Base-by-base conservation (phyloP, 163 green algal genomes). In the Scenedesmus sp. region DNA sequence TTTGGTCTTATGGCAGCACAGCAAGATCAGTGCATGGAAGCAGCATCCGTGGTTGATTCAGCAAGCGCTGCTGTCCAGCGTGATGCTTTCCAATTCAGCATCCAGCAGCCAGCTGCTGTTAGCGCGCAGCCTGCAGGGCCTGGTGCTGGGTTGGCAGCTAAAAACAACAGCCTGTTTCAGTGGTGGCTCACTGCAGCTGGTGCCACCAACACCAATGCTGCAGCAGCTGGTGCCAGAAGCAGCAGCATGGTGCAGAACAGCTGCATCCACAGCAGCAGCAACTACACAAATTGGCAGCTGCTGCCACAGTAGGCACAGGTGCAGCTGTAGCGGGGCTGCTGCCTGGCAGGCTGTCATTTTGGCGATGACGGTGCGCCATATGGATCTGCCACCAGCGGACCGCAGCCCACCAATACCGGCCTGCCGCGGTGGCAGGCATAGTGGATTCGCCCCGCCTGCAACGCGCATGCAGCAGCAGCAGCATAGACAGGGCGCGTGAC, bases 191-290 rank as follows among this genome's bases (percentile, higher is more conserved):
- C 72, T 92, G 89, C 89, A 89, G 76, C 49, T 92, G 30, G 72
- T 92, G 35, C 89, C 89, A 9, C 89, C 89, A 7, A 92, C 89
- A 33, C 89, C 89, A 13, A 46, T 92, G 83, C 53, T 92, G 56
- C 72, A 87, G 89, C 89, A 90, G 83, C 51, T 90, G 35, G 83
- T 83, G 73, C 73, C n/a, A 70, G 30, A 80, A 86, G 82, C 76
- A 90, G 42, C 68, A 85, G 68, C 85, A 90, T 10, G 68, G 24
- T 10, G 49, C 68, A 83, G 85, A 44, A 72, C 5, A 10, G 26
- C 87, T 49, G 37, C 53, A 46, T 16, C 22, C 30, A 43, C 53
- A 49, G 76, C 87, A 87, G 61, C 35, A 24, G 49, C 46, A 78
- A 76, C 86, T 26, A 56, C 83, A 79, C 20, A 53, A 26, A 35